phyloP scores from a whole-genome alignment of 768 basidiomycete species.

The Fibroporia radiculosa region DNA sequence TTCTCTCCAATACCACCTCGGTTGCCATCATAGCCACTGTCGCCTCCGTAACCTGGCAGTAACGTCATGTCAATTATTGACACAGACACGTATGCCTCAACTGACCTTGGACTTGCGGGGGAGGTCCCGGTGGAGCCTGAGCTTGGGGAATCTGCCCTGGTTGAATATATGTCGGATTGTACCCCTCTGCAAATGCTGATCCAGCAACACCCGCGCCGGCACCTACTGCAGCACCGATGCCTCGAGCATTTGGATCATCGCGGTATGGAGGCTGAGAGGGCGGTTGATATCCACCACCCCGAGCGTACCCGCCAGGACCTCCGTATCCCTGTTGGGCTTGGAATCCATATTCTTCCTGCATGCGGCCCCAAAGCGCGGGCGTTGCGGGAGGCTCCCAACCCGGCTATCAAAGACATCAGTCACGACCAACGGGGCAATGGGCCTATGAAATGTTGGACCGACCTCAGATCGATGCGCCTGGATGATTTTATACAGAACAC shows the following conservation, averaged over 20 bases:
- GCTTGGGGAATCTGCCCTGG: background rate
- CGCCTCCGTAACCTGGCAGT: conserved; percentile 2
- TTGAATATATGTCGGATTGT: conserved; percentile 9
- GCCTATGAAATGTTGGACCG: conserved; percentile 3
- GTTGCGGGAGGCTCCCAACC: conserved; percentile 61
- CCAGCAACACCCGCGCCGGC: background rate
- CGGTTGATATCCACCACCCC: conserved; percentile 9
- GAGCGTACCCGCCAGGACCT: conserved; percentile 9
- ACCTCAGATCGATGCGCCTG: conserved; percentile 69
- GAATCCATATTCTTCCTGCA: conserved; percentile 25
- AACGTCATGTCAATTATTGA: background rate
- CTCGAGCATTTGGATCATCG: too few relatives aligned
- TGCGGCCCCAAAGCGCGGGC: conserved; percentile 62
- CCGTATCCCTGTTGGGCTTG: conserved; percentile 7
- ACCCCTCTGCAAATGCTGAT: background rate
- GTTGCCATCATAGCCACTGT: background rate
- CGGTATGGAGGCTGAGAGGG: background rate
- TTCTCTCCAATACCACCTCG: conserved; percentile 7
- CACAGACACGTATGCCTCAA: background rate
- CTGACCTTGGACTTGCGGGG: background rate
- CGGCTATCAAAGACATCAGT: conserved; percentile 26
- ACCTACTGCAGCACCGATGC: too few relatives aligned
- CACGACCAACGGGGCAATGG: conserved; percentile 5
- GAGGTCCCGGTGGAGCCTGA: background rate
- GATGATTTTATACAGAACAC: conserved; percentile 57